Evolutionary conservation across 192 early-diverging fungal species (phyloP), one percentile per base, ranked within the genome.

Genomic region (Backusella macrospora): DNA sequence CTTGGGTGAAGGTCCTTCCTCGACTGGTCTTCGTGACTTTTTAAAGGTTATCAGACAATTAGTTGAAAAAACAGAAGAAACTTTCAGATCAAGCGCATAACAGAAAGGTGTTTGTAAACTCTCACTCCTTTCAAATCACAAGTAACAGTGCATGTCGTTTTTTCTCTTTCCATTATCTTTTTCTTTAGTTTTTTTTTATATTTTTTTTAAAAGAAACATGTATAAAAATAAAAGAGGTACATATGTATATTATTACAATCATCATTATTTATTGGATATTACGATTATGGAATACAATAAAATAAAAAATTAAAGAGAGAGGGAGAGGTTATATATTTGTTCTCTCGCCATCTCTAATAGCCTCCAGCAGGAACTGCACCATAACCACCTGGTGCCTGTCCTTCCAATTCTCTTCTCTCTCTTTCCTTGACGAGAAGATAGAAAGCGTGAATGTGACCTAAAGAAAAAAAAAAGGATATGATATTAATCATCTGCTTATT

Each of bases 381-480:
- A 26, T 65, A 65, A 18, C n/a, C 15, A 6, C 4, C 18, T 68
- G 37, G 67, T 46, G 23, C 18, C 3, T 15, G 14, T 16, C n/a
- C 23, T 38, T 46, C 64, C n/a, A 45, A 62, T 29, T 43, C 39
- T 64, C 40, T 70, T 23, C 46, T 47, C 16, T 76, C 75, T 71
- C 75, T 70, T 40, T 76, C 29, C 69, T 75, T 79, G 63, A 74
- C 29, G 26, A 79, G 46, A 1, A 79, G 48, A 39, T 79, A 79
- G 63, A 79, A 79, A 39, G 73, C 78, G 26, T 79, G 78, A 49
- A 79, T 45, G 63, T 79, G 78, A 34, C 74, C 74, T 45, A 62
- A 23, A 70, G 7, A 52, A 7, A 5, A 62, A 23, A 70, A 16
- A 52, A 7, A 5, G 15, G 1, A 29, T n/a, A 47, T 3, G 34